Evolutionary conservation across 495 filamentous ascomycete genomes (phyloP), one percentile per base, ranked within the genome.

Genomic region (Stereocaulon alpinum): DNA sequence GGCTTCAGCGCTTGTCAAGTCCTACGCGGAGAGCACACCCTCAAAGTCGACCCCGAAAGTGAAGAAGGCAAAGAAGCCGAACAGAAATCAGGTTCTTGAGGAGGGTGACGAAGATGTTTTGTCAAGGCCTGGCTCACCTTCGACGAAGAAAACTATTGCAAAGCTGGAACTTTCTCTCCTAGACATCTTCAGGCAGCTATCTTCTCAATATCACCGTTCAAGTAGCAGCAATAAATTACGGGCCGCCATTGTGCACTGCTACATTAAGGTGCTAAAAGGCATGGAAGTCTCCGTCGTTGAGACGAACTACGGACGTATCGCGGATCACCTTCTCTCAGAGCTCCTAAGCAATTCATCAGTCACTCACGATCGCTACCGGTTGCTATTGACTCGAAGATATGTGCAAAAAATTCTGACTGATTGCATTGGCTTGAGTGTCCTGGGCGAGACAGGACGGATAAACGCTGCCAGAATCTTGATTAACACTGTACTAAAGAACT

Each of bases 401-500:
- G 80, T 95, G 14, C 86, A 88, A 61, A 83, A 85, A 40, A 83
- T 96, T 24, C 71, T 97, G 41, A 89, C 94, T 61, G 84, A 91
- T 63, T 84, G 92, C 6, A 77, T 97, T 68, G 91, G 91, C 6
- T 80, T 80, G 48, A 82, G 84, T 63, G 83, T 96, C 55, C 80
- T 99, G 4, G 88, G 90, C 3, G 93, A 97, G 68, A 85, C 87
- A 27, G 91, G 89, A 6, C 91, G 94, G 62, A 75, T 88, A 51
- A 84, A 83, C 64, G 91, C 89, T 34, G 87, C 90, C 6, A 89
- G 82, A 62, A 82, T 80, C 61, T 73, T 99, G 50, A 80, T 96
- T 65, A 96, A 95, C 67, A 83, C 88, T 60, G 77, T 95, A 47
- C 79, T 97, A 45, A 97, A 94, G 70, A 93, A 97, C 66, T 97